Conservation (phyloP, 1,284 basidiomycete species). For the Heliocybe sulcata region DNA sequence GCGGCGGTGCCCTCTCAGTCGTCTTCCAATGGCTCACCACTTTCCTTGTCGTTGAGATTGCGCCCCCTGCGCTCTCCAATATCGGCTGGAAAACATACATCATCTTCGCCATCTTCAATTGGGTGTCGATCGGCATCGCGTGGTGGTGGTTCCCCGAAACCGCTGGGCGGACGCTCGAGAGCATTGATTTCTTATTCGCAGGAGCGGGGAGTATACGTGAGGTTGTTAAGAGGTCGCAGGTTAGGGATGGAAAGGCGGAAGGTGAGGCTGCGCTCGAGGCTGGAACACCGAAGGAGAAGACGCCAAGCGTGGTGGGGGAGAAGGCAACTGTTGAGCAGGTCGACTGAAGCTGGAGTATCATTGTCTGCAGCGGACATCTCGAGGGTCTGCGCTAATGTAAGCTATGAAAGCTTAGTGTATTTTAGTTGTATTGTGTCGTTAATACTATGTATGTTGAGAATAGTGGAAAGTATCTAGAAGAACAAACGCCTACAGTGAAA, state of each 20-base stretch:
- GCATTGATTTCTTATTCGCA: slow-evolving; percentile 4
- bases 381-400: too few relatives aligned
- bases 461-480: too few relatives aligned
- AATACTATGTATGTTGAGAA: too few relatives aligned
- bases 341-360: not conserved
- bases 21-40: slow-evolving; percentile 15
- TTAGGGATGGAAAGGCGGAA: not conserved
- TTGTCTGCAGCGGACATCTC: too few relatives aligned
- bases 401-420: too few relatives aligned
- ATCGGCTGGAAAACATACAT: slow-evolving; percentile 9
- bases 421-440: too few relatives aligned
- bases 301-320: not conserved
- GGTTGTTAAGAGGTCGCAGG: not conserved
- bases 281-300: not conserved
- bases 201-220: not conserved
- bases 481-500: too few relatives aligned
- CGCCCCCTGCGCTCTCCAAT: slow-evolving; percentile 8
- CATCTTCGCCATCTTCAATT: slow-evolving; percentile 10
- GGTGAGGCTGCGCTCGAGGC: not conserved
- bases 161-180: slow-evolving; percentile 10
- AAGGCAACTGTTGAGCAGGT: not conserved
- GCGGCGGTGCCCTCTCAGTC: slow-evolving; percentile 10
- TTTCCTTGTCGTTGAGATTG: slow-evolving; percentile 14
- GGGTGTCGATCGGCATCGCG: slow-evolving; percentile 1
- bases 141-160: slow-evolving; percentile 9